Evolutionary conservation across 257 asterid species (phyloP).

Genomic region (Primulina huaijiensis): DNA sequence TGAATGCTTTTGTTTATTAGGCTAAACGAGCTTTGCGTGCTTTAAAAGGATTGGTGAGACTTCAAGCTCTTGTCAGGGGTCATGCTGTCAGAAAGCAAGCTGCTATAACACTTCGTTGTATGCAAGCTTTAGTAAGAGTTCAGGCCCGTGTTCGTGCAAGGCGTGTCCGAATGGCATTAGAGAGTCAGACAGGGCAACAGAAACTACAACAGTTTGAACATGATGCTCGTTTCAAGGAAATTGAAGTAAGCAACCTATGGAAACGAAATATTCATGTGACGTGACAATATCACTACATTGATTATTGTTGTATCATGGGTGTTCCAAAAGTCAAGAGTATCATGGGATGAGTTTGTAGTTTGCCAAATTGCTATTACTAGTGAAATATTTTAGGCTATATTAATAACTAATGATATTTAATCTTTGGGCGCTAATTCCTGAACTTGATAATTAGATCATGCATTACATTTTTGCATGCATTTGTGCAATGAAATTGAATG

Average conservation of each 20-base stretch:
- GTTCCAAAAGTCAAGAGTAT: background rate
- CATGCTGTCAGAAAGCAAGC: conserved; percentile 77
- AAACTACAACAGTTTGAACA: conserved; percentile 60
- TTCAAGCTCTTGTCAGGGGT: conserved; percentile 62
- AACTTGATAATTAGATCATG: background rate
- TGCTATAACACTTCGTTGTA: conserved; percentile 84
- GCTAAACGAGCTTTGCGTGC: conserved; percentile 57
- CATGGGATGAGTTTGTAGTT: background rate
- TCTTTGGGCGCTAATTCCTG: background rate
- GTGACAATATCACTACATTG: background rate
- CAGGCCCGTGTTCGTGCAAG: conserved; percentile 80
- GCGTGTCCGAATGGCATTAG: conserved; percentile 58
- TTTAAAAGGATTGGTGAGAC: conserved; percentile 55
- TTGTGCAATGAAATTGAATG: background rate
- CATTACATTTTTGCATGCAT: background rate
- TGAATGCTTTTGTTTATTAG: conserved; percentile 29
- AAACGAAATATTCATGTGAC: background rate
- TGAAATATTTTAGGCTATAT: background rate
- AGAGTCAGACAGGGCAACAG: conserved; percentile 55
- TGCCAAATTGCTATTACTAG: background rate
- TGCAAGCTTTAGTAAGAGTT: conserved; percentile 90
- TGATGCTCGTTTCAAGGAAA: conserved; percentile 65
- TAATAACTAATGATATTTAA: background rate
- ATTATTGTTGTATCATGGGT: background rate
- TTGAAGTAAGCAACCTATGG: conserved; percentile 48